Evolutionary conservation across 176 grass and related monocot genomes (phyloP).

Genomic region (Oryza rufipogon): DNA sequence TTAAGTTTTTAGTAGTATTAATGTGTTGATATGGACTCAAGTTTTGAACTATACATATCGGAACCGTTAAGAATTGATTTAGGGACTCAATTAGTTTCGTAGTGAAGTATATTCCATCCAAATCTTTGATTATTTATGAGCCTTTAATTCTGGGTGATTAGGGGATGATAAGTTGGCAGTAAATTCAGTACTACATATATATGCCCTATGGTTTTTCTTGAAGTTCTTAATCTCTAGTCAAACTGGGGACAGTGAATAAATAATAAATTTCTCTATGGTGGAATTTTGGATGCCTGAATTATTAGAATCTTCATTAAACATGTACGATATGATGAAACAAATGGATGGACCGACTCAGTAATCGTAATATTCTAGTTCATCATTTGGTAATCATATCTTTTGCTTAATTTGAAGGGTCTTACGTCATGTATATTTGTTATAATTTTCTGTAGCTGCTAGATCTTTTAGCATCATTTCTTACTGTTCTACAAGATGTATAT

Average conservation of each 20-base stretch:
- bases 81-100: background rate
- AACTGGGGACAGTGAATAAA: background rate
- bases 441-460: background rate
- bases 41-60: background rate
- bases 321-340: background rate
- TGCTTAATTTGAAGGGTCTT: background rate
- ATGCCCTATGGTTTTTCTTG: background rate
- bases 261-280: background rate
- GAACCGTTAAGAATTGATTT: background rate
- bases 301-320: background rate
- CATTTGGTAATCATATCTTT: background rate
- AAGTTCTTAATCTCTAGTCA: background rate
- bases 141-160: background rate
- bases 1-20: background rate
- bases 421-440: background rate
- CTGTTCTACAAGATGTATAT: background rate
- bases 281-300: background rate
- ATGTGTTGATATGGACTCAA: background rate
- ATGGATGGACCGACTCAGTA: background rate
- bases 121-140: constrained; percentile 2
- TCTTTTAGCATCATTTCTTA: background rate
- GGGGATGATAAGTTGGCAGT: background rate
- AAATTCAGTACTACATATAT: background rate
- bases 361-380: background rate
- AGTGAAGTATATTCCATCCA: too few relatives aligned